Base-by-base conservation (phyloP, 805 yeast species). In the Saccharomyces mikatae region DNA sequence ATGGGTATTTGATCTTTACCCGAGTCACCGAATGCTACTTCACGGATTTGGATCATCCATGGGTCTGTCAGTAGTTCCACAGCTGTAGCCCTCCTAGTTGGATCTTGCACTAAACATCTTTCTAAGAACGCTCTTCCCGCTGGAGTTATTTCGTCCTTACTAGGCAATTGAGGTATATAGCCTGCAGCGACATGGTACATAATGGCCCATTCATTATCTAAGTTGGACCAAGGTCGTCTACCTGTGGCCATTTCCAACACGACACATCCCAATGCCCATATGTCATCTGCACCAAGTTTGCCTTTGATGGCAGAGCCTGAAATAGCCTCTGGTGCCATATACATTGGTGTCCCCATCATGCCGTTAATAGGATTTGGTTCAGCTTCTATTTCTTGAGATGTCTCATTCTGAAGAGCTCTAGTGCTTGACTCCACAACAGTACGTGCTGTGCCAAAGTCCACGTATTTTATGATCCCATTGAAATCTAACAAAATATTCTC, bases 171-270 rank as follows among this genome's bases (percentile, higher is more conserved):
- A 0, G 99, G 99, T 55, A 82, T 77, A 66, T 89, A 94, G 1
- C 97, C 96, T 2, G 96, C 95, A 0, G 97, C 98, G 65, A 94
- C 94, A 68, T 89, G 97, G 66, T 91, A 94, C 98, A 94, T 92
- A 51, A 94, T 88, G 1, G 98, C 97, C 95, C 95, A 94, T 67
- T 92, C 98, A 66, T 94, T 94, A 65, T 94, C 99, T 57, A 90
- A 75, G 69, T 89, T 87, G 14, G 95, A 87, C 99, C 99, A 94
- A 5, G 99, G 99, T 56, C 96, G 77, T 60, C 90, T 77, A 13
- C 99, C 99, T 0, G 98, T 91, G 1, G 92, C 89, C 98, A 94
- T 94, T 68, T 94, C 98, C 48, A 92, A 70, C 2, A 94, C 87
- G 70, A 96, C 92, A 70, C 99, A 94, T 3, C 99, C 99, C 46